Percentiles rank a stretch among this genome's conserved stretches.
phyloP scores from a whole-genome alignment of 2,329 filamentous ascomycete species.

The Aureobasidium pullulans region DNA sequence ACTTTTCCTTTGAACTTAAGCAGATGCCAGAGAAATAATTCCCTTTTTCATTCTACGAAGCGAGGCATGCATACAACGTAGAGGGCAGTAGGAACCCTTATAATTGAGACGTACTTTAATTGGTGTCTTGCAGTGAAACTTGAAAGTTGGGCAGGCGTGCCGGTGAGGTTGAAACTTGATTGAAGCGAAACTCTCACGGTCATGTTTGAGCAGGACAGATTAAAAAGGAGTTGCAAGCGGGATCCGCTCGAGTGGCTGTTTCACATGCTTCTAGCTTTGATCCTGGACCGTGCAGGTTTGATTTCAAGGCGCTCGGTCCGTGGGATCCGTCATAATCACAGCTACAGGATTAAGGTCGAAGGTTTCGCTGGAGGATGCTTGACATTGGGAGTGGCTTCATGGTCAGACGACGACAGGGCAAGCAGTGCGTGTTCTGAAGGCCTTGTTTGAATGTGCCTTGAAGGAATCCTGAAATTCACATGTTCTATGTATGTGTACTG shows the following conservation, averaged over 20 bases:
- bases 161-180: neutral
- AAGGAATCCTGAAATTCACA: neutral
- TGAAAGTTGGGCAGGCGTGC: neutral
- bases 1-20: constrained; percentile 4
- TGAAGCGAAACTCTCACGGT: neutral
- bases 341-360: neutral
- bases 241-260: neutral
- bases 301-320: neutral
- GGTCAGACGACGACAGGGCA: neutral
- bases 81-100: neutral
- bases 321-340: neutral
- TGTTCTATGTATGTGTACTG: neutral
- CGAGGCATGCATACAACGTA: neutral
- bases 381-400: neutral
- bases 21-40: constrained; percentile 10
- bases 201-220: neutral
- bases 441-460: constrained; percentile 2
- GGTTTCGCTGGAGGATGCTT: neutral
- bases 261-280: constrained; percentile 8
- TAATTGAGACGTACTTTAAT: neutral
- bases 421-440: neutral
- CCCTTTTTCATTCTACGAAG: neutral
- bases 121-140: neutral
- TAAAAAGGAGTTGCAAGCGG: neutral
- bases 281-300: neutral